Percentiles rank a stretch among this genome's conserved stretches.
Conservation (phyloP, 75 land plant species). For the Cunninghamia lanceolata region DNA sequence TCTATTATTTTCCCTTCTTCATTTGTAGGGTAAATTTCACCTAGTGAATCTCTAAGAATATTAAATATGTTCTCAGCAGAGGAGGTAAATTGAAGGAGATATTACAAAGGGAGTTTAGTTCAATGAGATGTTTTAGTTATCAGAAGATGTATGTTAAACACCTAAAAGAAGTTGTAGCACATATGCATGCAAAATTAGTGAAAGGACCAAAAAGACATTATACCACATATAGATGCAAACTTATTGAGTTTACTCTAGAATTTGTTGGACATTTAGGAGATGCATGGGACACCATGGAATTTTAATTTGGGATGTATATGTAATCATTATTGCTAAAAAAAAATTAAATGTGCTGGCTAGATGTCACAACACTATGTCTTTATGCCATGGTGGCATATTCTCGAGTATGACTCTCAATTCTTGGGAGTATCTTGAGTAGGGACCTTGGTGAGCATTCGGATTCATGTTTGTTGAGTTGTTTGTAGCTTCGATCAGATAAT, state of each 20-base stretch:
- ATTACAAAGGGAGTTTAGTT: too few relatives aligned
- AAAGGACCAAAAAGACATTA: too few relatives aligned
- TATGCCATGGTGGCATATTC: too few relatives aligned
- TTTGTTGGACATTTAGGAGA: neutral
- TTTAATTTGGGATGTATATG: neutral
- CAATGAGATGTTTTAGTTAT: too few relatives aligned
- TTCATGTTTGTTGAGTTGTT: too few relatives aligned
- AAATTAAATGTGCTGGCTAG: neutral
- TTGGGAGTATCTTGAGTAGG: too few relatives aligned
- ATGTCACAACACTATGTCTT: too few relatives aligned
- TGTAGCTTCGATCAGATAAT: too few relatives aligned
- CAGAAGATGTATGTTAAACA: too few relatives aligned
- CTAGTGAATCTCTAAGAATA: neutral
- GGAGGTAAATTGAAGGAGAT: neutral
- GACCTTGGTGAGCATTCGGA: too few relatives aligned
- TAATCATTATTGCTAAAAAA: neutral
- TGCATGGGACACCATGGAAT: neutral
- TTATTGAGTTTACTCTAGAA: neutral
- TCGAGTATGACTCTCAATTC: too few relatives aligned
- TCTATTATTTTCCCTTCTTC: neutral
- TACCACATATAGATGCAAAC: neutral
- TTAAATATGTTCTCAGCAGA: neutral
- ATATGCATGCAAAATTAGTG: neutral
- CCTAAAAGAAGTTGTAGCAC: too few relatives aligned
- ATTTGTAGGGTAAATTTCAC: neutral